Percentiles rank a stretch among this genome's conserved stretches.
phyloP scores from a whole-genome alignment of 1,284 basidiomycete genomes.

The Singerocomus inundabilis region DNA sequence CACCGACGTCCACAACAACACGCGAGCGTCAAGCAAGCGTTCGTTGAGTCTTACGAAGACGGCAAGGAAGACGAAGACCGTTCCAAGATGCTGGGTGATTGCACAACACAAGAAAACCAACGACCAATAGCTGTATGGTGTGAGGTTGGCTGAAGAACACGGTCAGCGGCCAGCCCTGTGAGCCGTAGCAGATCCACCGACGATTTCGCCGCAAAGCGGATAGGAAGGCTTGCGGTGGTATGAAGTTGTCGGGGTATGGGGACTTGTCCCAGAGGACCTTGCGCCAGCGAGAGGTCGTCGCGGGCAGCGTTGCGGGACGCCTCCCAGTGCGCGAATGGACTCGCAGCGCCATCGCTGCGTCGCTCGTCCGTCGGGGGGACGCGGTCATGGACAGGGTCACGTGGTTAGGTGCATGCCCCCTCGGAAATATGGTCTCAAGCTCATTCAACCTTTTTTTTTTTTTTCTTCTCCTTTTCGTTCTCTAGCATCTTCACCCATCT shows the following conservation, averaged over 20 bases:
- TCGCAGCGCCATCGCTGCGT: too few species aligned
- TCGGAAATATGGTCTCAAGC: too few species aligned
- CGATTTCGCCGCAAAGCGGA: conserved; percentile 76
- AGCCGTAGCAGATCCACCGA: conserved; percentile 40
- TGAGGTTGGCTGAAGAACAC: conserved; percentile 62
- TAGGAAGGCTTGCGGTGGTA: conserved; percentile 78
- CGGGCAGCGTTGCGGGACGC: background rate
- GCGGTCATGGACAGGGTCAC: too few species aligned
- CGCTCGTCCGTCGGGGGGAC: too few species aligned
- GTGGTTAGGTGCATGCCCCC: too few species aligned
- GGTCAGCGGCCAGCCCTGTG: conserved; percentile 15
- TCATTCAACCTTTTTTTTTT: too few species aligned
- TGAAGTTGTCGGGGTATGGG: conserved; percentile 82
- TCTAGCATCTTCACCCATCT: conserved; percentile 15
- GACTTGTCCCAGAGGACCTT: conserved; percentile 85
- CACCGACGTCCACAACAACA: conserved; percentile 68
- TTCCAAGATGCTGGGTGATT: conserved; percentile 82
- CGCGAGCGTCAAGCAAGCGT: conserved; percentile 61
- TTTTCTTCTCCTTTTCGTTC: too few species aligned
- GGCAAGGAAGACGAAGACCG: conserved; percentile 79
- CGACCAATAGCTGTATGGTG: conserved; percentile 70
- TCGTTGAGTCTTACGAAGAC: conserved; percentile 76
- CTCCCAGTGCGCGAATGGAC: background rate
- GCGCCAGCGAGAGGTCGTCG: conserved; percentile 54
- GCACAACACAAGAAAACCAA: conserved; percentile 73